Conservation (phyloP, 2,329 filamentous ascomycete species). For the Paraphoma chrysanthemicola region DNA sequence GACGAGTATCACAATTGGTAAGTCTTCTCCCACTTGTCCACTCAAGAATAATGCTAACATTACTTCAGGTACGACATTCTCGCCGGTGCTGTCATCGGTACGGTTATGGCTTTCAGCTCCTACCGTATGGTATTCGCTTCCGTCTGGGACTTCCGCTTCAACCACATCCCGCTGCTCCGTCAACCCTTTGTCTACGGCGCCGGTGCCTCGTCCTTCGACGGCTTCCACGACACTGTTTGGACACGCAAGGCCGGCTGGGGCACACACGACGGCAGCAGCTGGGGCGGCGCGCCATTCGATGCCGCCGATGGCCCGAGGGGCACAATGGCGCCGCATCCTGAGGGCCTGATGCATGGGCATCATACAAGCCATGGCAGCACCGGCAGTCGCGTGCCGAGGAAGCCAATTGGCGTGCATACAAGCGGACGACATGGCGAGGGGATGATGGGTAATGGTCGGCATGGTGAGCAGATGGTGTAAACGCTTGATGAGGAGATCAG, state of each 20-base stretch:
- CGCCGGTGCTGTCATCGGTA: slow-evolving; percentile 70
- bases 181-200: slow-evolving; percentile 62
- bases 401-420: slow-evolving; percentile 33
- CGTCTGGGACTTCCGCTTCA: slow-evolving; percentile 73
- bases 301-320: slow-evolving; percentile 47
- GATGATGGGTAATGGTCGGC: slow-evolving; percentile 11
- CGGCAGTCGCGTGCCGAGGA: slow-evolving; percentile 33
- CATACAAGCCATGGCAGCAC: slow-evolving; percentile 23
- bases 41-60: not conserved
- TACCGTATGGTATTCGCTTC: slow-evolving; percentile 73
- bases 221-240: slow-evolving; percentile 62
- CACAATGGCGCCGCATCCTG: slow-evolving; percentile 37
- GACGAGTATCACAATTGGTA: slow-evolving; percentile 71
- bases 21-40: not conserved
- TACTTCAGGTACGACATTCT: slow-evolving; percentile 69
- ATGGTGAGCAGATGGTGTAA: slow-evolving; percentile 39
- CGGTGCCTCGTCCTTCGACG: slow-evolving; percentile 47
- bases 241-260: slow-evolving; percentile 70
- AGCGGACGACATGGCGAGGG: not conserved
- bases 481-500: not conserved
- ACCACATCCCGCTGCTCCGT: slow-evolving; percentile 70
- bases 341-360: slow-evolving; percentile 33
- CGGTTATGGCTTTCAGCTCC: slow-evolving; percentile 67
- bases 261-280: slow-evolving; percentile 46
- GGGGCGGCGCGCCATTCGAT: slow-evolving; percentile 53